Evolutionary conservation across 2,329 filamentous ascomycete genomes (phyloP), one percentile per base, ranked within the genome.

Genomic region (Stachybotrys elegans): DNA sequence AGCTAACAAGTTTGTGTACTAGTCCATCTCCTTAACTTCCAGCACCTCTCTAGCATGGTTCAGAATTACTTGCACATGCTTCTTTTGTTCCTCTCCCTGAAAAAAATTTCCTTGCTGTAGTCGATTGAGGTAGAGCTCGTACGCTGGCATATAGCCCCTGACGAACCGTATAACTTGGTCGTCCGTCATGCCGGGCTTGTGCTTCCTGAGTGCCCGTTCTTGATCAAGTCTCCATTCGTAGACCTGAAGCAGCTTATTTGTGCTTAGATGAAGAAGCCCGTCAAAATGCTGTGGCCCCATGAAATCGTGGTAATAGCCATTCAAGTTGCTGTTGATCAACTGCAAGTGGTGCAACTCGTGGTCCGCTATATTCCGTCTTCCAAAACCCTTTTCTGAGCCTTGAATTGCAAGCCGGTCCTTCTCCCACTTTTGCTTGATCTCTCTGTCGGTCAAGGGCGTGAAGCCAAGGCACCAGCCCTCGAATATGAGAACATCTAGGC

Each of bases 401-500:
- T 49, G 36, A 16, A 49, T 25, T 12, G 42, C 12, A 42, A 16
- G 3, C 40, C 38, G 1, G 12, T 22, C 14, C 35, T 53, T 16
- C 6, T 54, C 41, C 55, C 53, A 56, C 34, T 55, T 54, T 0
- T 42, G n/a, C 1, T 40, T 43, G 7, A 53, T 36, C 2, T 48
- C 47, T 3, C 50, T 43, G 7, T 43, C 19, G 0, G 41, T 46
- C 8, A 56, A 37, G 4, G 50, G 48, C 9, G 51, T 45, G 23
- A 55, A 57, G 2, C 52, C 55, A 3, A 57, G 51, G 17, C 51
- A 54, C 53, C 53, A 56, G 12, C 55, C 53, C 22, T 57, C 55
- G 5, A 57, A 57, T 1, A 57, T 54, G 2, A 57, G 43, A 4
- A 57, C 53, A 8, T 57, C 51, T 0, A 57, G 44, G 7, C 42